These are phyloP conservation scores for Prunus armeniaca DNA, from an alignment of 306 rosid genomes.

Conservation along the genomic window DNA sequence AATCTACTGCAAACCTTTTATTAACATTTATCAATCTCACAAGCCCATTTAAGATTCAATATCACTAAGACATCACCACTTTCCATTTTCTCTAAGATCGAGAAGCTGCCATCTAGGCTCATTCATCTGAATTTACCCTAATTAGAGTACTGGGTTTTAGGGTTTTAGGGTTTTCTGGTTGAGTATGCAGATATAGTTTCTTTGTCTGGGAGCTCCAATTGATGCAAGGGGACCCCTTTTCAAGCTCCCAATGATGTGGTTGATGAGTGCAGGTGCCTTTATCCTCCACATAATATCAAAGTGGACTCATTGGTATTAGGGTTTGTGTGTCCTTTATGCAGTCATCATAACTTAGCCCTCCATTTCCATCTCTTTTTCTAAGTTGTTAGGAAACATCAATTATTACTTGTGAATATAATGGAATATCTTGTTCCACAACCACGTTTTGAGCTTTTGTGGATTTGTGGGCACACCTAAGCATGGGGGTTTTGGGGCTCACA, in stretches of 20 bases:
- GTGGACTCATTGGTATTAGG: conserved; percentile 24
- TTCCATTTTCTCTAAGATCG: too few species aligned
- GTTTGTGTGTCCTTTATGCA: conserved; percentile 25
- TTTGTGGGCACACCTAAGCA: conserved; percentile 9
- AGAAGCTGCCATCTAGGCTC: too few species aligned
- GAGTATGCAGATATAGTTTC: background rate
- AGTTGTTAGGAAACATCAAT: conserved; percentile 47
- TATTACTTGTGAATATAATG: conserved; percentile 16
- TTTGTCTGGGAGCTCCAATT: background rate
- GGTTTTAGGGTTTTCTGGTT: too few species aligned
- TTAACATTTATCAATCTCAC: background rate
- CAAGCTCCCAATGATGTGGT: conserved; percentile 27
- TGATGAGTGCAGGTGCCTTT: conserved; percentile 32
- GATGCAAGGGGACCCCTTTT: background rate
- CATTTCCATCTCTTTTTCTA: conserved; percentile 24
- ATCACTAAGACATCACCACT: too few species aligned
- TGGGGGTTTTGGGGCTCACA: conserved; percentile 3
- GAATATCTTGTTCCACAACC: conserved; percentile 21
- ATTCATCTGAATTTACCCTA: too few species aligned
- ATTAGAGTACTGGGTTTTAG: too few species aligned
- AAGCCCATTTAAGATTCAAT: too few species aligned
- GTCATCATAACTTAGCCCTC: conserved; percentile 21
- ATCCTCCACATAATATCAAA: conserved; percentile 11
- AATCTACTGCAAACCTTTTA: background rate
- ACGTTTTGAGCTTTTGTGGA: background rate